A percentile compares a stretch with the other conserved stretches of the same genome.
Conservation (phyloP, 495 filamentous ascomycete genomes). For the Antarctomyces pellizariae region DNA sequence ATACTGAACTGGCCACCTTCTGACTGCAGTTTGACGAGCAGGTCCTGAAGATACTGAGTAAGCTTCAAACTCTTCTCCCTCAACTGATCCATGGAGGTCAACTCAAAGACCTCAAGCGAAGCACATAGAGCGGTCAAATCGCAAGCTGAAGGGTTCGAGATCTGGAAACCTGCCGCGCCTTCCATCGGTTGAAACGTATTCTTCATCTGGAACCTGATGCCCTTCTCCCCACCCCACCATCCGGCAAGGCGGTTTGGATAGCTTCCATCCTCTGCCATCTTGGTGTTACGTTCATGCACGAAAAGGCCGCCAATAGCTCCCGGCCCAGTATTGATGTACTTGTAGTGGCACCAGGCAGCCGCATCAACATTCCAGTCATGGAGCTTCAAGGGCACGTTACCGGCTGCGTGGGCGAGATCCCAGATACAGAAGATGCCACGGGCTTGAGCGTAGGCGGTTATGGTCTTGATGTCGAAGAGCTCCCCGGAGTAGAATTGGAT, state of each 20-base stretch:
- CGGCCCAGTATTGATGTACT: slow-evolving; percentile 84
- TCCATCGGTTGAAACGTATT: slow-evolving; percentile 51
- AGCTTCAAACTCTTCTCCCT: slow-evolving; percentile 51
- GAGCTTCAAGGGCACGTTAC: slow-evolving; percentile 64
- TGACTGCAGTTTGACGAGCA: slow-evolving; percentile 26
- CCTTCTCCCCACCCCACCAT: slow-evolving; percentile 77
- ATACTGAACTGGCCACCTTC: slow-evolving; percentile 33
- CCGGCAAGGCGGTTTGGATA: slow-evolving; percentile 29
- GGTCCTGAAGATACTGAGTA: slow-evolving; percentile 58
- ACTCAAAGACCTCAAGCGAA: slow-evolving; percentile 54
- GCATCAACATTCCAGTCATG: slow-evolving; percentile 94
- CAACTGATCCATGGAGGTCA: slow-evolving; percentile 43
- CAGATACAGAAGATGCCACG: slow-evolving; percentile 66
- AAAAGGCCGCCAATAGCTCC: slow-evolving; percentile 74
- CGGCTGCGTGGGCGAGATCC: slow-evolving; percentile 89
- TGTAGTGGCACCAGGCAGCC: slow-evolving; percentile 93
- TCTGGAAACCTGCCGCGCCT: slow-evolving; percentile 45
- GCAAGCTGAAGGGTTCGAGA: slow-evolving; percentile 42
- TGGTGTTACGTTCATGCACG: slow-evolving; percentile 55
- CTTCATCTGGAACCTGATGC: slow-evolving; percentile 54
- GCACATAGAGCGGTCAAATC: slow-evolving; percentile 49
- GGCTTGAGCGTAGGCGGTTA: slow-evolving; percentile 58
- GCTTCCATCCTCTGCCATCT: slow-evolving; percentile 17
- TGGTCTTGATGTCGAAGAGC: slow-evolving; percentile 56
- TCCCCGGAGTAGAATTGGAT: slow-evolving; percentile 94